phyloP scores from a whole-genome alignment of 495 filamentous ascomycete genomes.

The Penicillium argentinense region DNA sequence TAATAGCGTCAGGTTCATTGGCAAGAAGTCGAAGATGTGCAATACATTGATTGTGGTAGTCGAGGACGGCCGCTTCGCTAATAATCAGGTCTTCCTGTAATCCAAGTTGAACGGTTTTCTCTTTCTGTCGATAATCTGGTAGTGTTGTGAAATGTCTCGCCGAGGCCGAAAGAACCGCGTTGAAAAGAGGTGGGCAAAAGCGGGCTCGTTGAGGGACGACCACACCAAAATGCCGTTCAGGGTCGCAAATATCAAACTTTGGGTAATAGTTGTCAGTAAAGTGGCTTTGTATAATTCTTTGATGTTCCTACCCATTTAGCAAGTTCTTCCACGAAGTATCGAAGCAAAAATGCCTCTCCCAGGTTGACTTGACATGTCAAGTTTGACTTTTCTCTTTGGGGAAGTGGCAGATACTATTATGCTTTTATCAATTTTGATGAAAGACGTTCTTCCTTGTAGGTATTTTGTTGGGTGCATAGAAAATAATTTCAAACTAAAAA shows the following conservation, averaged over 20 bases:
- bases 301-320: conserved; percentile 10
- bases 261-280: not conserved
- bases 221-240: conserved; percentile 18
- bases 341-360: conserved; percentile 17
- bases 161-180: conserved; percentile 20
- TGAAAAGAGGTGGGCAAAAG: conserved; percentile 16
- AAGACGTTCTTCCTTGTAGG: not conserved
- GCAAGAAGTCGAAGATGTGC: conserved; percentile 20
- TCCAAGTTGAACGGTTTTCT: conserved; percentile 3
- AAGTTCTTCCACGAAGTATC: conserved; percentile 18
- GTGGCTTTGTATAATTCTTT: not conserved
- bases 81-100: conserved; percentile 10
- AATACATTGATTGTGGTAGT: conserved; percentile 25
- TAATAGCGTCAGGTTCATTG: conserved; percentile 22
- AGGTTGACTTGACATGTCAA: conserved; percentile 5
- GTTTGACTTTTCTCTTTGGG: not conserved
- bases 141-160: conserved; percentile 23
- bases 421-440: not conserved
- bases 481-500: not conserved
- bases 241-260: conserved; percentile 26
- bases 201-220: conserved; percentile 21
- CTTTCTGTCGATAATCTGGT: conserved; percentile 6
- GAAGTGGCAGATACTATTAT: conserved; percentile 1
- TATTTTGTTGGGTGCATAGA: not conserved
- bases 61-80: conserved; percentile 17